Percentiles rank a stretch among this genome's conserved stretches.
Evolutionary conservation across 148 eudicot species (phyloP).

Genomic region (Rhododendron henanense): DNA sequence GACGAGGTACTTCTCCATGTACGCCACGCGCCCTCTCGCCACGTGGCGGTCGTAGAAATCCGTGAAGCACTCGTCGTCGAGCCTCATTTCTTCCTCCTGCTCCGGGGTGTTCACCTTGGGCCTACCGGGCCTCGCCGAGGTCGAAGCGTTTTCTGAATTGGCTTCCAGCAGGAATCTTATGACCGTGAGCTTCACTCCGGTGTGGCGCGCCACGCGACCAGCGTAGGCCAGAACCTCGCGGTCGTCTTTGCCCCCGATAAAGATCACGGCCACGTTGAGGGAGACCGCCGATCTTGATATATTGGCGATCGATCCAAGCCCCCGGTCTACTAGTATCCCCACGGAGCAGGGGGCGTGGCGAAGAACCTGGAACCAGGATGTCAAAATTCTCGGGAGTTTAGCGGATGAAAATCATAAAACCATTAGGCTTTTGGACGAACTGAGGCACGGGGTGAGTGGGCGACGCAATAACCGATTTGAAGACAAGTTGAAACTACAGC

Average conservation of each 20-base stretch:
- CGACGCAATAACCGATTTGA: too few species aligned
- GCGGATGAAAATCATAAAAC: background rate
- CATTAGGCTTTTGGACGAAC: background rate
- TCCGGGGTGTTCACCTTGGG: conserved; percentile 32
- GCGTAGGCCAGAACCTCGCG: conserved; percentile 85
- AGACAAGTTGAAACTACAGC: too few species aligned
- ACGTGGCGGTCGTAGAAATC: conserved; percentile 73
- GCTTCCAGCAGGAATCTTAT: conserved; percentile 69
- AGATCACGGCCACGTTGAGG: conserved; percentile 62
- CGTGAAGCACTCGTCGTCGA: conserved; percentile 80
- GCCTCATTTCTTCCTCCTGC: conserved; percentile 83
- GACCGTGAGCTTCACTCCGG: conserved; percentile 74
- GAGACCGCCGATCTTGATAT: conserved; percentile 35
- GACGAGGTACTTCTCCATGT: conserved; percentile 74
- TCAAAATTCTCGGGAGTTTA: background rate
- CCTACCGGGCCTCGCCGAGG: conserved; percentile 26
- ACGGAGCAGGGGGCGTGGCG: conserved; percentile 86
- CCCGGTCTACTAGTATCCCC: conserved; percentile 82
- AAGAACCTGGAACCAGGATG: conserved; percentile 39
- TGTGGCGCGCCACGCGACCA: conserved; percentile 62
- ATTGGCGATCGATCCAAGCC: conserved; percentile 51
- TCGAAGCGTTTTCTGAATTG: conserved; percentile 31
- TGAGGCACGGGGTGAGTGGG: too few species aligned
- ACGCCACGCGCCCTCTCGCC: conserved; percentile 71
- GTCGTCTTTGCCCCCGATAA: conserved; percentile 92